These are phyloP conservation scores for Pseudopyrenochaeta lycopersici DNA, from an alignment of 2,329 filamentous ascomycete species.

Conservation along the genomic window DNA sequence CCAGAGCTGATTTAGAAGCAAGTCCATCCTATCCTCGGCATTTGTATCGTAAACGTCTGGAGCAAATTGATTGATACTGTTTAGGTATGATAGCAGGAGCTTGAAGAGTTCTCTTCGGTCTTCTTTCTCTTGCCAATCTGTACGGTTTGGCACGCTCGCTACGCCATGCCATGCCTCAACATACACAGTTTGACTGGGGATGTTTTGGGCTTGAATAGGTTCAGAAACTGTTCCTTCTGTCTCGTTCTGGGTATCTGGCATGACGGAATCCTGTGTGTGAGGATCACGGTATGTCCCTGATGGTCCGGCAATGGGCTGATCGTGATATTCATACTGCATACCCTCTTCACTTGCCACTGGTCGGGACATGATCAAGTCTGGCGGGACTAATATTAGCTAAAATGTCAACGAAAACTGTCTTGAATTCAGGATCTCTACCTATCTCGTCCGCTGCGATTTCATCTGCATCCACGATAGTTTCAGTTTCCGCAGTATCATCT, in stretches of 20 bases:
- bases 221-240: background rate
- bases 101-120: conserved; percentile 16
- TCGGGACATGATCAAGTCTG: background rate
- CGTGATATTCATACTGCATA: background rate
- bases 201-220: background rate
- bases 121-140: background rate
- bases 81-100: conserved; percentile 8
- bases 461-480: conserved; percentile 11
- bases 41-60: conserved; percentile 1
- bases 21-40: conserved; percentile 17
- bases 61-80: conserved; percentile 13
- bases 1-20: conserved; percentile 13
- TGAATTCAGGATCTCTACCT: background rate
- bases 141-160: background rate
- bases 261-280: conserved; percentile 15
- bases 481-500: conserved; percentile 13
- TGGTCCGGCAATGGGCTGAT: conserved; percentile 10
- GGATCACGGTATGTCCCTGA: conserved; percentile 16
- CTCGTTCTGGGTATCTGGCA: conserved; percentile 8
- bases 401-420: background rate
- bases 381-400: background rate
- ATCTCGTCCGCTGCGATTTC: conserved; percentile 3
- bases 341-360: background rate
- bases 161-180: background rate
- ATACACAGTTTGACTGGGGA: background rate